phyloP scores from a whole-genome alignment of 2,329 filamentous ascomycete genomes.

The Chaetomium olivaceum region DNA sequence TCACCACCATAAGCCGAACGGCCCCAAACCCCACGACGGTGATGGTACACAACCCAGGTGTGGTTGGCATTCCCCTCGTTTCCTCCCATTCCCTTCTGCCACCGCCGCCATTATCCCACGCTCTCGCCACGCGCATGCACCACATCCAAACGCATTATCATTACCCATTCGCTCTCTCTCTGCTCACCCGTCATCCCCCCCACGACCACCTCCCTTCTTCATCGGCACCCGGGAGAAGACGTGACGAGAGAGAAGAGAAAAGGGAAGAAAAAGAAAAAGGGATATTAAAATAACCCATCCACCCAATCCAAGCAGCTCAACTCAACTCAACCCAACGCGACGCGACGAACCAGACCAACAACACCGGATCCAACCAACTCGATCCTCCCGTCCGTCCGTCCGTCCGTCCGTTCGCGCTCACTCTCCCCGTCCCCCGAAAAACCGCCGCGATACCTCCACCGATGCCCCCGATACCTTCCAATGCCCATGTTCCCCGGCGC shows the following conservation, averaged over 20 bases:
- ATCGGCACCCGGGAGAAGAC: neutral
- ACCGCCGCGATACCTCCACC: neutral
- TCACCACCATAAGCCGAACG: neutral
- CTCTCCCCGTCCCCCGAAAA: neutral
- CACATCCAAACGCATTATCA: constrained; percentile 3
- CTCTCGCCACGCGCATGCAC: neutral
- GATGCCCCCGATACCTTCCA: neutral
- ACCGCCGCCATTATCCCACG: neutral
- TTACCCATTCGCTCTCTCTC: neutral
- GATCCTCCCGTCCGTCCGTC: neutral
- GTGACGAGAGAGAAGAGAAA: neutral
- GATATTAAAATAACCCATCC: neutral
- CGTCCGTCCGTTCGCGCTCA: neutral
- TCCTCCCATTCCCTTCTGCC: neutral
- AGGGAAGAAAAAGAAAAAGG: neutral
- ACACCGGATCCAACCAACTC: neutral
- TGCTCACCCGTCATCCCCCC: neutral
- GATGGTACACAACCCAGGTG: neutral
- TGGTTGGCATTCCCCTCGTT: neutral
- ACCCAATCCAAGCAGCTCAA: neutral
- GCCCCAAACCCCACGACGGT: neutral
- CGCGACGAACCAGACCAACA: neutral
- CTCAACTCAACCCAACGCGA: neutral
- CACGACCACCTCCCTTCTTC: neutral
- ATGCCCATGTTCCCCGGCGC: neutral